phyloP scores from a whole-genome alignment of 2,329 filamentous ascomycete genomes.

The Pseudopithomyces chartarum region DNA sequence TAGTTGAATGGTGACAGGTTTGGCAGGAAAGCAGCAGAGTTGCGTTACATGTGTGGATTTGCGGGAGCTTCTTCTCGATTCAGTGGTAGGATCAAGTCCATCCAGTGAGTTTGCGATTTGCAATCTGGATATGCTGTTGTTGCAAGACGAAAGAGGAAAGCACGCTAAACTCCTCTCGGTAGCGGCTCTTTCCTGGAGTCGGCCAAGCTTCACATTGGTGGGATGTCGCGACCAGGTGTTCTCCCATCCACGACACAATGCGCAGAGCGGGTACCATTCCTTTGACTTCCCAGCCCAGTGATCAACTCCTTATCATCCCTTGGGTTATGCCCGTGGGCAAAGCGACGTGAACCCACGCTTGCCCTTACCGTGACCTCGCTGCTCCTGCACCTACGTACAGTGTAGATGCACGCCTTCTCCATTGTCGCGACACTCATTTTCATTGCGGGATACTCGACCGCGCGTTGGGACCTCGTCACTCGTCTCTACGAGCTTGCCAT shows the following conservation, averaged over 20 bases:
- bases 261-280: background rate
- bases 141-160: background rate
- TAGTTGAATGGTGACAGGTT: conserved; percentile 10
- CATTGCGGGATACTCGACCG: conserved; percentile 98
- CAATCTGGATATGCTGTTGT: background rate
- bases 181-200: background rate
- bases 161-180: background rate
- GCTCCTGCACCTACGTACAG: conserved; percentile 26
- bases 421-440: conserved; percentile 96
- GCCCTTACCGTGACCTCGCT: background rate
- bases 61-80: no score
- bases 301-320: background rate
- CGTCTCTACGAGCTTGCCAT: conserved; percentile 95
- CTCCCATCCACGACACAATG: conserved; percentile 2
- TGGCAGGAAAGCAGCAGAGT: background rate
- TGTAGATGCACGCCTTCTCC: conserved; percentile 95
- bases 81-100: no score
- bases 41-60: background rate
- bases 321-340: background rate
- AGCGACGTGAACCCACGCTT: background rate
- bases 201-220: background rate
- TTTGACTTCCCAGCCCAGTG: background rate
- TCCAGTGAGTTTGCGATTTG: background rate
- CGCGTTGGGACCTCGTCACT: conserved; percentile 97
- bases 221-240: background rate